Base-by-base conservation (phyloP, 495 filamentous ascomycete genomes). In the Neurospora sublineolata region DNA sequence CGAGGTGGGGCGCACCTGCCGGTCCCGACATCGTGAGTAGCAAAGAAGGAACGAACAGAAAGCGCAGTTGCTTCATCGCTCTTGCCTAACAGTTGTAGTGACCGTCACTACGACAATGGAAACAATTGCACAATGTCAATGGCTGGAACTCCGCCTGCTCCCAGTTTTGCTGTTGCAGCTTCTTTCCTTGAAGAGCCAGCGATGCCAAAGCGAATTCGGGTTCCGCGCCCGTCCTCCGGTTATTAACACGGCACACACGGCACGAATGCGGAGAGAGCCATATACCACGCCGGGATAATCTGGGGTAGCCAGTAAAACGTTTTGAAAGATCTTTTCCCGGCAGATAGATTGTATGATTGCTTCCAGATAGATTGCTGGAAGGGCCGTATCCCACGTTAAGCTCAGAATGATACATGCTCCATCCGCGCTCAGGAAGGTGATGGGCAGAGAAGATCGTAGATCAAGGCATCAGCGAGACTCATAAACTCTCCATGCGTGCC, bases 381-480 rank as follows among this genome's bases (percentile, higher is more conserved):
- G 52, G 14, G 14, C 14, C 6, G 5, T 9, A 33, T 60, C 6
- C 12, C 0, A 0, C 12, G 0, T 1, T 60, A 12, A 18, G 0
- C 27, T 60, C 52, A 27, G 52, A 60, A 60, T 1, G 0, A 18
- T 0, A 60, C 0, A 16, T 8, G 27, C 1, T 0, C 2, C 14
- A 60, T 60, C 27, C 6, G 52, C 14, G 2, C 23, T 23, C 7
- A 10, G 41, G n/a, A 9, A 20, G 8, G 41, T 20, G 2, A 9
- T 42, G 41, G 18, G 41, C 41, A n/a, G 41, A n/a, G 2, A 8
- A 3, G 7, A 18, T 42, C 41, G 8, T 6, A 18, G 7, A 42
- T n/a, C 2, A 42, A n/a, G 20, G 18, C 2, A 44, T 44, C 42
- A 0, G 18, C 3, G 42, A 44, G 18, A 58, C 11, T 58, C 12